Conservation (phyloP, 176 grass and related monocot species). For the Bolboschoenus planiculmis region DNA sequence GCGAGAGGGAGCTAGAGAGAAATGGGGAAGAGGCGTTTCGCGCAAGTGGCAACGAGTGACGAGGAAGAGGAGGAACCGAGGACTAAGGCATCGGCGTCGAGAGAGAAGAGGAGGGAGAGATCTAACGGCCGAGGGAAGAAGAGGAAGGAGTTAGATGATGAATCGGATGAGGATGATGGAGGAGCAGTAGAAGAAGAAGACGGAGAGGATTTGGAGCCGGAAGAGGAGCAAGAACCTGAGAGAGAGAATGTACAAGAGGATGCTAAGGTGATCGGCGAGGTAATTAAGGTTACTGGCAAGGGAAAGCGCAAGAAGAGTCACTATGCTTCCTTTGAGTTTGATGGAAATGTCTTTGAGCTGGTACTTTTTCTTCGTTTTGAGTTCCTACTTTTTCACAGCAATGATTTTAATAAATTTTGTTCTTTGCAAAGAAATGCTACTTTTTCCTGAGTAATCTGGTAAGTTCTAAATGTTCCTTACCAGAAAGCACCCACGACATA, state of each 20-base stretch:
- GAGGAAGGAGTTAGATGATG: slow-evolving; percentile 33
- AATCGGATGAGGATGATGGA: slow-evolving; percentile 32
- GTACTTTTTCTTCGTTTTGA: slow-evolving; percentile 23
- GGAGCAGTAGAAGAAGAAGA: slow-evolving; percentile 47
- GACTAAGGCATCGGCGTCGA: slow-evolving; percentile 14
- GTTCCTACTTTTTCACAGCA: background rate
- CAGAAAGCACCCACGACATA: background rate
- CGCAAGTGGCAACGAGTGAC: slow-evolving; percentile 48
- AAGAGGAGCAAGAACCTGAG: slow-evolving; percentile 44
- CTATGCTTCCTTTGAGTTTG: slow-evolving; percentile 76
- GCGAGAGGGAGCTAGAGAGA: background rate
- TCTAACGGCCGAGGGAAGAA: slow-evolving; percentile 19
- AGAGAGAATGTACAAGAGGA: slow-evolving; percentile 28
- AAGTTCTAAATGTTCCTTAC: background rate
- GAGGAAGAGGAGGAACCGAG: slow-evolving; percentile 36
- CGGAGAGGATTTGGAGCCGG: slow-evolving; percentile 42
- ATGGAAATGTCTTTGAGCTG: slow-evolving; percentile 75
- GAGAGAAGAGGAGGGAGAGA: slow-evolving; percentile 15
- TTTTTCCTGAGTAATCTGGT: background rate
- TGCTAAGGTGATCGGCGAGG: slow-evolving; percentile 48
- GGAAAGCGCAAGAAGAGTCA: slow-evolving; percentile 64
- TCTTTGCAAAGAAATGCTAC: background rate
- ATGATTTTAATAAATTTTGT: slow-evolving; percentile 17
- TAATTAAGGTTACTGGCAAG: slow-evolving; percentile 64
- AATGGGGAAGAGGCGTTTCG: slow-evolving; percentile 70